Conservation (phyloP, 495 filamentous ascomycete genomes). For the Penicillium egyptiacum region DNA sequence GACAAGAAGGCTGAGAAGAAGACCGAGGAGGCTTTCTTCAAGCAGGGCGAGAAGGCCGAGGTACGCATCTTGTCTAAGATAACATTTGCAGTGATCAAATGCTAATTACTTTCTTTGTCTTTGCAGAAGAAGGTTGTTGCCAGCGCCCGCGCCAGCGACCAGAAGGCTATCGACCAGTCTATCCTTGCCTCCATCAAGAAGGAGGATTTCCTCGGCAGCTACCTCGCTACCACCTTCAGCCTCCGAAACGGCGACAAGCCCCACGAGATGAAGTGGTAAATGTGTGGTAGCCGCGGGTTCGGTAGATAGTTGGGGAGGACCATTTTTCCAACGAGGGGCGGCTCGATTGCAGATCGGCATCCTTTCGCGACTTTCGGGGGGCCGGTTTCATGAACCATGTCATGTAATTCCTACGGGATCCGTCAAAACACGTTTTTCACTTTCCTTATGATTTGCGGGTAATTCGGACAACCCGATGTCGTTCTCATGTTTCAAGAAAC, state of each 20-base stretch:
- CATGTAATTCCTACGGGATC: conserved; percentile 47
- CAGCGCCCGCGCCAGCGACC: conserved; percentile 87
- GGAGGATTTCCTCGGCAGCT: conserved; percentile 81
- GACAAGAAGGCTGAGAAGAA: conserved; percentile 92
- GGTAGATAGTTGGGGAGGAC: conserved; percentile 49
- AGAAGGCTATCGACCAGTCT: conserved; percentile 96
- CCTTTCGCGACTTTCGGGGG: conserved; percentile 32
- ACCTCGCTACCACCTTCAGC: conserved; percentile 91
- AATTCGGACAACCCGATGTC: conserved; percentile 42
- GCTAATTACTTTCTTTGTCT: conserved; percentile 9
- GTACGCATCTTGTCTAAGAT: conserved; percentile 53
- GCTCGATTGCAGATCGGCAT: conserved; percentile 45
- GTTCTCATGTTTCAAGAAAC: conserved; percentile 36
- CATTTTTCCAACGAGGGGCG: conserved; percentile 44
- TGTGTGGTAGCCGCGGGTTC: conserved; percentile 49
- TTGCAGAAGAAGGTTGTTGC: conserved; percentile 91
- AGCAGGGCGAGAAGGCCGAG: conserved; percentile 95
- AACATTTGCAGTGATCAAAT: conserved; percentile 12
- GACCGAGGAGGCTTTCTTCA: conserved; percentile 95
- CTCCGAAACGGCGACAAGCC: conserved; percentile 97
- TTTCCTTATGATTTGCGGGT: conserved; percentile 37
- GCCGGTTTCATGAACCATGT: conserved; percentile 38
- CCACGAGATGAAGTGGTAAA: conserved; percentile 94
- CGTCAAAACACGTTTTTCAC: conserved; percentile 31
- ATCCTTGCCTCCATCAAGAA: conserved; percentile 92